These are phyloP conservation scores for Vanilla planifolia DNA, from an alignment of 106 monocot genomes.

Conservation along the genomic window DNA sequence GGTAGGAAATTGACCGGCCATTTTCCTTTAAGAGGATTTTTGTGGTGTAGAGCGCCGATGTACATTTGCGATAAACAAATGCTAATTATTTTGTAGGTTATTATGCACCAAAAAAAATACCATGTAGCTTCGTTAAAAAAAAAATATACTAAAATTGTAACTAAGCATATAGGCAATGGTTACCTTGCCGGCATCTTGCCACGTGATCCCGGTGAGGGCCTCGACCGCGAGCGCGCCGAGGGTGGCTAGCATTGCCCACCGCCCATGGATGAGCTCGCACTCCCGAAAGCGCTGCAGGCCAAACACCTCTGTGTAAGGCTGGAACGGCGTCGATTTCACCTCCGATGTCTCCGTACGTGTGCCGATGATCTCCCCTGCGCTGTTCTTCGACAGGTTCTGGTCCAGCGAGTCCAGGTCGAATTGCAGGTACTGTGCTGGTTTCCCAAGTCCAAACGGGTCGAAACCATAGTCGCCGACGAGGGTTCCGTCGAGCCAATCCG, in stretches of 20 bases:
- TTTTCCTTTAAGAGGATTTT: too few species aligned
- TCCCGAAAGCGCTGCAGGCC: conserved; percentile 93
- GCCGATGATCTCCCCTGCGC: conserved; percentile 64
- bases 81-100: too few species aligned
- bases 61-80: too few species aligned
- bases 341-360: conserved; percentile 68
- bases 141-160: too few species aligned
- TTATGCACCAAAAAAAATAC: too few species aligned
- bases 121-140: too few species aligned
- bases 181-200: conserved; percentile 99
- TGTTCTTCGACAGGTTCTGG: conserved; percentile 92
- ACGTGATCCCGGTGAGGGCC: conserved; percentile 84
- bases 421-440: conserved; percentile 95
- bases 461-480: conserved; percentile 91
- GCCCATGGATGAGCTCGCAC: conserved; percentile 95
- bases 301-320: conserved; percentile 89
- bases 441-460: conserved; percentile 91
- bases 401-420: conserved; percentile 86
- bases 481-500: conserved; percentile 78
- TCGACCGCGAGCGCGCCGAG: conserved; percentile 90
- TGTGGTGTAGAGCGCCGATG: too few species aligned
- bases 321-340: conserved; percentile 88
- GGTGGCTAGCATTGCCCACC: conserved; percentile 96
- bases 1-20: too few species aligned
- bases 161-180: too few species aligned